These are phyloP conservation scores for Leptosphaerulina australis DNA, from an alignment of 2,329 filamentous ascomycete genomes.

Conservation along the genomic window DNA sequence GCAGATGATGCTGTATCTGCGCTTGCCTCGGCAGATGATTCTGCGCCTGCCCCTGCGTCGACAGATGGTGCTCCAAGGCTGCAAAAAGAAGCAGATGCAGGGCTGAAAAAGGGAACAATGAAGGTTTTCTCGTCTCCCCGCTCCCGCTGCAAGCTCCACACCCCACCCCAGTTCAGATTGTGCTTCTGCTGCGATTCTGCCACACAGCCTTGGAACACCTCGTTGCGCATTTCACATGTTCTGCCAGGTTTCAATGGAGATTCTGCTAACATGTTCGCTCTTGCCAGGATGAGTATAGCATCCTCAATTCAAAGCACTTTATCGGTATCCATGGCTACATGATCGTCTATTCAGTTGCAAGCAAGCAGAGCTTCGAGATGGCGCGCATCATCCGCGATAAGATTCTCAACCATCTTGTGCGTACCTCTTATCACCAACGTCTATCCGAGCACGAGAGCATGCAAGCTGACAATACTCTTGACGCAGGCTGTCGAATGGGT, in stretches of 20 bases:
- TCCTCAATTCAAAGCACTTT: conserved; percentile 97
- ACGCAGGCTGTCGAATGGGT: conserved; percentile 85
- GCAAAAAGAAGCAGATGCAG: too few species aligned
- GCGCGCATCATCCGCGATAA: conserved; percentile 94
- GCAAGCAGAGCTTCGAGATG: conserved; percentile 96
- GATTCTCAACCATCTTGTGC: conserved; percentile 91
- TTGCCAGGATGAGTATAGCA: conserved; percentile 91
- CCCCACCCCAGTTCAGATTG: conserved; percentile 19
- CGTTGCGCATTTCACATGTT: neutral
- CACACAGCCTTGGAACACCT: neutral
- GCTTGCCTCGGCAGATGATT: too few species aligned
- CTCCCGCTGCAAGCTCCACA: conserved; percentile 19
- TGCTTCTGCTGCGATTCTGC: neutral
- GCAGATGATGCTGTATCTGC: too few species aligned
- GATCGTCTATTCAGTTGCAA: conserved; percentile 97
- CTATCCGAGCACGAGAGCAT: neutral
- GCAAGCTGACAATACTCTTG: neutral
- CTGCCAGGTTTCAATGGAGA: neutral
- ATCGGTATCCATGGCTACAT: conserved; percentile 99
- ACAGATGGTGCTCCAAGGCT: too few species aligned
- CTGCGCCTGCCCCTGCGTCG: too few species aligned
- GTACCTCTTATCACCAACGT: conserved; percentile 38
- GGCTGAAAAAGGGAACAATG: too few species aligned
- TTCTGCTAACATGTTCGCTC: conserved; percentile 30
- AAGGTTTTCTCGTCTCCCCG: conserved; percentile 29